A percentile compares a stretch with the other conserved stretches of the same genome.
These are phyloP conservation scores for Salix exigua DNA, from an alignment of 345 rosid genomes.

Conservation along the genomic window DNA sequence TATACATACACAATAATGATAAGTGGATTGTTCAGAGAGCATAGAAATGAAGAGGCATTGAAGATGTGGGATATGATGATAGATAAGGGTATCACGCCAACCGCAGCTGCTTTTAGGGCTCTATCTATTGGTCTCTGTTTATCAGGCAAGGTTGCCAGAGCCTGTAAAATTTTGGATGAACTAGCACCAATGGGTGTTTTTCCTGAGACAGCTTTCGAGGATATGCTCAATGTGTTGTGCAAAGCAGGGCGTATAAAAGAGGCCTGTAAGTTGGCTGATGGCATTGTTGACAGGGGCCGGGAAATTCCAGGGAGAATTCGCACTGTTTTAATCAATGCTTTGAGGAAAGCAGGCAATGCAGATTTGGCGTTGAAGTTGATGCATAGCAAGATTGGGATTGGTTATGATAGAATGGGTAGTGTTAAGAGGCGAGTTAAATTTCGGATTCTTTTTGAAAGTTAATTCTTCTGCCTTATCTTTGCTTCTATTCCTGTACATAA, in stretches of 20 bases:
- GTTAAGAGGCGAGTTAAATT: constrained; percentile 73
- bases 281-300: constrained; percentile 73
- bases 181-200: constrained; percentile 78
- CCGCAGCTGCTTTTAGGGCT: constrained; percentile 71
- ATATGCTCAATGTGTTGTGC: constrained; percentile 67
- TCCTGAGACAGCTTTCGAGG: constrained; percentile 76
- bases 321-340: constrained; percentile 71
- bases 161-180: constrained; percentile 84
- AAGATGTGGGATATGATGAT: constrained; percentile 80
- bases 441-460: constrained; percentile 47
- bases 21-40: constrained; percentile 57
- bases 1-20: constrained; percentile 75
- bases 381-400: constrained; percentile 87
- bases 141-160: constrained; percentile 82
- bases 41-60: constrained; percentile 70
- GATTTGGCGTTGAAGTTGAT: constrained; percentile 78
- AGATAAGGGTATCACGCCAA: constrained; percentile 80
- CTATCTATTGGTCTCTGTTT: constrained; percentile 74
- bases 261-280: constrained; percentile 87
- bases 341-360: constrained; percentile 80
- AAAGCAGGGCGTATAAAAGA: constrained; percentile 73
- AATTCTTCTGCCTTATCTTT: constrained; percentile 5
- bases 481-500: background rate
- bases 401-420: constrained; percentile 75
- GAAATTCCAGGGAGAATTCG: constrained; percentile 75